Evolutionary conservation across 2,329 filamentous ascomycete species (phyloP).

Genomic region (Botrytis galanthina): DNA sequence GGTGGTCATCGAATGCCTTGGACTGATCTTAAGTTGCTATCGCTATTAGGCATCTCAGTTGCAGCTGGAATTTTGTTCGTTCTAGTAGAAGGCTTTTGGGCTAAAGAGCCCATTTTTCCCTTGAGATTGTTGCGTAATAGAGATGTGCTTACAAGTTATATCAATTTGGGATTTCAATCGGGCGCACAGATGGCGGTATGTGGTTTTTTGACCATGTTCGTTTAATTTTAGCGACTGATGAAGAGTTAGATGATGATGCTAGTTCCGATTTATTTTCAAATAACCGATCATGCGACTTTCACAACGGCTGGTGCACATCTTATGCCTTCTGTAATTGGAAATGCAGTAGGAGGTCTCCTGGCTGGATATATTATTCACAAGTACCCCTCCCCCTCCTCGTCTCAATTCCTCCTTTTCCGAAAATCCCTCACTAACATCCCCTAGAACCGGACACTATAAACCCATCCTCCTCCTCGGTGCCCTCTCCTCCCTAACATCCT

Average conservation of each 20-base stretch:
- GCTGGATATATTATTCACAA: slow-evolving; percentile 47
- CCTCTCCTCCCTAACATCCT: slow-evolving; percentile 48
- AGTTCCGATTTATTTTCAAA: slow-evolving; percentile 68
- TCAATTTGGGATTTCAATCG: slow-evolving; percentile 52
- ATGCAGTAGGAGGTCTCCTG: slow-evolving; percentile 61
- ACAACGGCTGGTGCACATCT: slow-evolving; percentile 59
- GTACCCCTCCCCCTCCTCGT: neutral
- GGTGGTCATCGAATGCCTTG: slow-evolving; percentile 45
- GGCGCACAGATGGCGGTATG: slow-evolving; percentile 56
- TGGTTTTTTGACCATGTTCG: neutral
- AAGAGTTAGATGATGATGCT: slow-evolving; percentile 54
- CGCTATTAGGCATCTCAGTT: slow-evolving; percentile 36
- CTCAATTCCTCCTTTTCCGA: neutral
- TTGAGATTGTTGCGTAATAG: slow-evolving; percentile 51
- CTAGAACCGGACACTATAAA: slow-evolving; percentile 58
- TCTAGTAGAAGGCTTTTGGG: slow-evolving; percentile 37
- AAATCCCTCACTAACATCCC: neutral
- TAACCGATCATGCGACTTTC: slow-evolving; percentile 56
- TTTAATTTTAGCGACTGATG: neutral
- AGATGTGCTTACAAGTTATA: slow-evolving; percentile 52
- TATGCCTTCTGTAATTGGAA: slow-evolving; percentile 65
- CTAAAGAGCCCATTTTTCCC: slow-evolving; percentile 58
- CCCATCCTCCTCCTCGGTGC: slow-evolving; percentile 51
- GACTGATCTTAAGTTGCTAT: slow-evolving; percentile 38
- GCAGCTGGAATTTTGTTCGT: slow-evolving; percentile 25